A percentile compares a stretch with the other conserved stretches of the same genome.
Evolutionary conservation across 495 filamentous ascomycete genomes (phyloP).

Genomic region (Neurospora pannonica): DNA sequence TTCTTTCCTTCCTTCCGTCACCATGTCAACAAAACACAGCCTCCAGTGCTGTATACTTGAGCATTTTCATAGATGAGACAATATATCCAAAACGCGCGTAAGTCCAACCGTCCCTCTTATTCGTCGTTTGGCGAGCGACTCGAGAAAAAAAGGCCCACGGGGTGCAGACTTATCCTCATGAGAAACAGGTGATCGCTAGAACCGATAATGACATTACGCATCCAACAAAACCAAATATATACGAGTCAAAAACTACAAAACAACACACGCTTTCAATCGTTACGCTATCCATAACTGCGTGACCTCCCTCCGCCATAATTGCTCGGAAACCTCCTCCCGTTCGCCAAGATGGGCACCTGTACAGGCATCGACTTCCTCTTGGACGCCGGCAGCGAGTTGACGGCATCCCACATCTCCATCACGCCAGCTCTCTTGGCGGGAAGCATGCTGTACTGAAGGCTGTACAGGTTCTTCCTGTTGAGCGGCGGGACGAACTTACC

Average conservation of each 20-base stretch:
- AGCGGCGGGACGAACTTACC: conserved; percentile 88
- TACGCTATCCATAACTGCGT: conserved; percentile 16
- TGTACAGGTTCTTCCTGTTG: conserved; percentile 88
- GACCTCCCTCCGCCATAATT: conserved; percentile 16
- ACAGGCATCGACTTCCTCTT: conserved; percentile 22
- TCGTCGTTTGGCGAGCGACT: too few relatives aligned
- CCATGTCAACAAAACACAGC: too few relatives aligned
- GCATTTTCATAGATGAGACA: too few relatives aligned
- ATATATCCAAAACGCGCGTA: neutral
- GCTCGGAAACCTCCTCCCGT: conserved; percentile 13
- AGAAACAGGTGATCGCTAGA: neutral
- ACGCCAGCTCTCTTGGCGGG: conserved; percentile 72
- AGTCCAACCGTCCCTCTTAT: too few relatives aligned
- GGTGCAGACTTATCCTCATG: too few relatives aligned
- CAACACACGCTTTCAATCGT: neutral
- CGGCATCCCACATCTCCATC: conserved; percentile 70
- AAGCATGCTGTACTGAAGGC: conserved; percentile 97
- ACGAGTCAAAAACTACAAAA: neutral
- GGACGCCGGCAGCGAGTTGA: conserved; percentile 47
- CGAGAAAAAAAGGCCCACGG: too few relatives aligned
- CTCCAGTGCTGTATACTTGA: too few relatives aligned
- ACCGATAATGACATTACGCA: neutral
- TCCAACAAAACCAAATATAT: neutral
- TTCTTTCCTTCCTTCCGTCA: too few relatives aligned
- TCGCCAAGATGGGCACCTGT: conserved; percentile 16